These are phyloP conservation scores for Vaccinium macrocarpon DNA, from an alignment of 148 eudicot genomes.

Conservation along the genomic window DNA sequence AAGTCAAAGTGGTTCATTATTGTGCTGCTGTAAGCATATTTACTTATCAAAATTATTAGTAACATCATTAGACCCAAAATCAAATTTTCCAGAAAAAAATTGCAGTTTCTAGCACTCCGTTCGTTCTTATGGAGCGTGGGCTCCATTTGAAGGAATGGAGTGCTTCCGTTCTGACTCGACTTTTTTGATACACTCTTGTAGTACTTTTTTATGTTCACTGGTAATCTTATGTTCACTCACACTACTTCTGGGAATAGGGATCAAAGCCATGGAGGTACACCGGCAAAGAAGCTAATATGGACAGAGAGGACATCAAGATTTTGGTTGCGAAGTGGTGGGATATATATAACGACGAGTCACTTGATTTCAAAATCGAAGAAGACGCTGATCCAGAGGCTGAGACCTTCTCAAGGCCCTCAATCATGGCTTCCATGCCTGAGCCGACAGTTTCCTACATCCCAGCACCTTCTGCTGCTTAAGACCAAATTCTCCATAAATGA, in stretches of 20 bases:
- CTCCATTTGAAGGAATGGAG: background rate
- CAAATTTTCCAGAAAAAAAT: background rate
- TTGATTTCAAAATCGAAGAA: constrained; percentile 25
- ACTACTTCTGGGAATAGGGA: constrained; percentile 19
- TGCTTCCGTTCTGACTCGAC: background rate
- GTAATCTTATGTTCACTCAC: background rate
- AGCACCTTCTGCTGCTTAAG: constrained; percentile 35
- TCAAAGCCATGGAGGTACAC: constrained; percentile 47
- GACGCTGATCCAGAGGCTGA: constrained; percentile 14
- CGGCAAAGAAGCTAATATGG: constrained; percentile 38
- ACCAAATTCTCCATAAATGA: background rate
- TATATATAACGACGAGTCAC: constrained; percentile 29
- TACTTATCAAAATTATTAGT: background rate
- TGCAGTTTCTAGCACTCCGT: background rate
- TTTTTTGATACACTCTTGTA: background rate
- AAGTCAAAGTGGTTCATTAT: constrained; percentile 43
- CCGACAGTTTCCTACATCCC: constrained; percentile 30
- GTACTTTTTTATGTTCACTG: background rate
- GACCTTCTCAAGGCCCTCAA: constrained; percentile 24
- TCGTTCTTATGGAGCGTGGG: background rate
- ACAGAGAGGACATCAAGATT: constrained; percentile 36
- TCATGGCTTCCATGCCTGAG: constrained; percentile 32
- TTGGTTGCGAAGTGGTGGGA: constrained; percentile 43
- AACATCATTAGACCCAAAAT: background rate
- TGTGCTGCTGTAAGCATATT: constrained; percentile 40